Percentiles rank a stretch among this genome's conserved stretches.
Conservation (phyloP, 768 basidiomycete genomes). For the Gymnopilus dilepis region DNA sequence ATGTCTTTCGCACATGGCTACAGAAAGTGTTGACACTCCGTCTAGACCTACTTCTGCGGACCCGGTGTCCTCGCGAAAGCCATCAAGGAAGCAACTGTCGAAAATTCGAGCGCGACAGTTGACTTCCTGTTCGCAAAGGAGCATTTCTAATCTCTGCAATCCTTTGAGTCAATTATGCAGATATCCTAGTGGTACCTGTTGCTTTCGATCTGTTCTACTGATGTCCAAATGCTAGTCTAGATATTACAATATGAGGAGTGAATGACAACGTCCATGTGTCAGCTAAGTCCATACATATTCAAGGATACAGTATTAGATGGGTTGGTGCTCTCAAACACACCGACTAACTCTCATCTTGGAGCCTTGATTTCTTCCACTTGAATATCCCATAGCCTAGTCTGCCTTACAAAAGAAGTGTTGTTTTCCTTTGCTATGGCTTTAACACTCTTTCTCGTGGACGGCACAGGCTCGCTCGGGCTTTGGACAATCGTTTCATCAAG, state of each 20-base stretch:
- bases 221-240: slow-evolving; percentile 9
- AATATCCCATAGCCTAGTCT: slow-evolving; percentile 50
- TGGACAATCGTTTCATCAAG: slow-evolving; percentile 77
- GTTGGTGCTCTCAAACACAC: no score
- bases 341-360: slow-evolving; percentile 13
- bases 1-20: not conserved
- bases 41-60: slow-evolving; percentile 88
- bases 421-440: slow-evolving; percentile 81
- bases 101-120: slow-evolving; percentile 58
- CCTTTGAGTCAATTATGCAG: slow-evolving; percentile 13
- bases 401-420: slow-evolving; percentile 47
- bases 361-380: slow-evolving; percentile 46
- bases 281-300: not conserved
- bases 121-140: slow-evolving; percentile 81
- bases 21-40: slow-evolving; percentile 18
- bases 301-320: no score
- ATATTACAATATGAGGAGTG: slow-evolving; percentile 3
- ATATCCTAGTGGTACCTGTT: slow-evolving; percentile 10
- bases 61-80: slow-evolving; percentile 75
- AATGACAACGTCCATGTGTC: not conserved
- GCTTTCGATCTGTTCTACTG: slow-evolving; percentile 15
- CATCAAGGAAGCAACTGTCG: slow-evolving; percentile 73
- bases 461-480: slow-evolving; percentile 10
- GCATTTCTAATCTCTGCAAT: slow-evolving; percentile 52
- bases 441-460: slow-evolving; percentile 68